Percentiles rank a stretch among this genome's conserved stretches.
Conservation (phyloP, 371 early-diverging fungal genomes). For the Mortierella sp. region DNA sequence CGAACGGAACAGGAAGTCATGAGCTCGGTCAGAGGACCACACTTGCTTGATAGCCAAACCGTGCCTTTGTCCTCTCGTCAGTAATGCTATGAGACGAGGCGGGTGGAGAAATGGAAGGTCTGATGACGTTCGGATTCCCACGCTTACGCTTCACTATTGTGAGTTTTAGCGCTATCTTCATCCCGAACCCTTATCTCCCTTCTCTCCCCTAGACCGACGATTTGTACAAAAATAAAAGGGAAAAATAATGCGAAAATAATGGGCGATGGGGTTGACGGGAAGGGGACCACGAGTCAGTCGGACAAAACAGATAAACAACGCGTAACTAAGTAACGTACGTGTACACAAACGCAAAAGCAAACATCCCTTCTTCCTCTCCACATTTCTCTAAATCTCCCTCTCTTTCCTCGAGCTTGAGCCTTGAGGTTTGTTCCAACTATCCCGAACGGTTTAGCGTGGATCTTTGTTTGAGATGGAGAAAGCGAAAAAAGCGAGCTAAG, state of each 20-base stretch:
- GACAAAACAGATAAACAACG: background rate
- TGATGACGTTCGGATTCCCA: slow-evolving; percentile 2
- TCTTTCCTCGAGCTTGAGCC: background rate
- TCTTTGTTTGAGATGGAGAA: background rate
- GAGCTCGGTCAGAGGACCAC: slow-evolving; percentile 78
- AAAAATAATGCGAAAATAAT: background rate
- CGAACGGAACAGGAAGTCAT: slow-evolving; percentile 76
- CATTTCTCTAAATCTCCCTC: background rate
- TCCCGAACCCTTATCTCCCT: background rate
- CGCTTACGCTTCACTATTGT: background rate
- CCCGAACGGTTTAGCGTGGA: background rate
- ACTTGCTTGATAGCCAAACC: slow-evolving; percentile 60
- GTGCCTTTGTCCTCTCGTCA: background rate
- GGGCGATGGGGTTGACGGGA: background rate
- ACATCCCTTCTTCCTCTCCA: background rate
- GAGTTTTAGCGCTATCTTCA: background rate
- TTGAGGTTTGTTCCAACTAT: background rate
- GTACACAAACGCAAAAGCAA: background rate
- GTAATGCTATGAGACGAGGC: background rate
- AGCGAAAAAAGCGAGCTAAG: too few relatives aligned
- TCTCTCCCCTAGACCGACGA: background rate
- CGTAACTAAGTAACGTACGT: too few relatives aligned
- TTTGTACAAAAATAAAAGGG: slow-evolving; percentile 4
- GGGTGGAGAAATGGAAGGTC: background rate
- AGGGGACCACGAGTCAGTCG: background rate